Percentiles rank a stretch among this genome's conserved stretches.
Evolutionary conservation across 495 filamentous ascomycete species (phyloP).

Genomic region (Filosporella fistucella): DNA sequence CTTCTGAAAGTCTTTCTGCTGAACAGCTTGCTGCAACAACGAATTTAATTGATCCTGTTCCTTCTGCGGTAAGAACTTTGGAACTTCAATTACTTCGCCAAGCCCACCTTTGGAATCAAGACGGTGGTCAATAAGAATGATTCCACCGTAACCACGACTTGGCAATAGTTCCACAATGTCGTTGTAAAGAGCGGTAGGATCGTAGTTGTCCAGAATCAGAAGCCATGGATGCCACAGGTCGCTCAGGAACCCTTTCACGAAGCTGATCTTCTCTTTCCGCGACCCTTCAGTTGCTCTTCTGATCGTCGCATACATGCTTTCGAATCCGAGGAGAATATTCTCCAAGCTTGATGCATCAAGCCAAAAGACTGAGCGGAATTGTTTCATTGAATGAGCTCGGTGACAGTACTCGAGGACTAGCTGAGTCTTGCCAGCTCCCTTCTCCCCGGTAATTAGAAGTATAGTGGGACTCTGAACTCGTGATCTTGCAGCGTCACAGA

Average conservation of each 20-base stretch:
- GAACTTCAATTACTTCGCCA: slow-evolving; percentile 8
- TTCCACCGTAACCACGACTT: slow-evolving; percentile 12
- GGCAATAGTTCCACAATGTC: slow-evolving; percentile 13
- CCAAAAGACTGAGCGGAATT: slow-evolving; percentile 17
- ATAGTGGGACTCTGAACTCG: slow-evolving; percentile 5
- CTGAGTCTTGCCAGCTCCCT: slow-evolving; percentile 15
- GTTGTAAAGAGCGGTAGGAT: slow-evolving; percentile 8
- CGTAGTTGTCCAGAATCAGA: slow-evolving; percentile 17
- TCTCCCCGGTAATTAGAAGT: slow-evolving; percentile 9
- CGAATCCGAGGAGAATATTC: slow-evolving; percentile 13
- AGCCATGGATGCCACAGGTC: slow-evolving; percentile 20
- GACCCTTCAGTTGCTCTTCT: slow-evolving; percentile 9
- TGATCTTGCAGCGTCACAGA: slow-evolving; percentile 11
- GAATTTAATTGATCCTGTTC: slow-evolving; percentile 10
- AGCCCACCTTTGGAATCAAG: background rate
- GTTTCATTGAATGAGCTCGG: background rate
- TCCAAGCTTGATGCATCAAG: slow-evolving; percentile 15
- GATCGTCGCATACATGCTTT: slow-evolving; percentile 16
- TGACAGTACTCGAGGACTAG: slow-evolving; percentile 16
- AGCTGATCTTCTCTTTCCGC: slow-evolving; percentile 14
- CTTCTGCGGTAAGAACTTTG: slow-evolving; percentile 9
- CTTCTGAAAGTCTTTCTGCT: slow-evolving; percentile 6
- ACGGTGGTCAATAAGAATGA: slow-evolving; percentile 15
- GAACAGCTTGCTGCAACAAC: slow-evolving; percentile 8
- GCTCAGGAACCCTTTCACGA: slow-evolving; percentile 9